Percentiles rank a stretch among this genome's conserved stretches.
These are phyloP conservation scores for Marchantia polymorpha DNA, from an alignment of 225 moss, liverwort and hornwort genomes.

Conservation along the genomic window DNA sequence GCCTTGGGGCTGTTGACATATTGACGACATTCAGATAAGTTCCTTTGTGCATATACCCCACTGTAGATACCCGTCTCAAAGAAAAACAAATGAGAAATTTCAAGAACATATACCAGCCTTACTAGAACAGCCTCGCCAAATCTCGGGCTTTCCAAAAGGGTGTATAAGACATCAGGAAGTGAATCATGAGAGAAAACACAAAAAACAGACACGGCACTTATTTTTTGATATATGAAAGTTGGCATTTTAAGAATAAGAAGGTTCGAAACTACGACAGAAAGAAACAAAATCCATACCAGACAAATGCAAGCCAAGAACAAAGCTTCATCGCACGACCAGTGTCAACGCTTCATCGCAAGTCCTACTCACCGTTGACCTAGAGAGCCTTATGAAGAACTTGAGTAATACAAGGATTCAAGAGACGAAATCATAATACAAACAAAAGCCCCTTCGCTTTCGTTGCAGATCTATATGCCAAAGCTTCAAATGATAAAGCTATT, in stretches of 20 bases:
- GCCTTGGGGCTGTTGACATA: no score
- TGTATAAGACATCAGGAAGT: neutral
- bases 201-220: neutral
- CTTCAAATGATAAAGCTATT: constrained; percentile 14
- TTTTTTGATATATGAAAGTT: neutral
- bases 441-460: constrained; percentile 22
- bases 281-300: neutral
- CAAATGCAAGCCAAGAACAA: neutral
- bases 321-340: neutral
- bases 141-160: no score
- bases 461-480: constrained; percentile 19
- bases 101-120: no score
- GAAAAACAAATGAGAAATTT: no score
- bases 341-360: neutral
- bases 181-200: neutral
- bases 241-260: neutral
- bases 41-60: no score
- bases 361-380: neutral
- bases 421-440: constrained; percentile 20
- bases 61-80: no score
- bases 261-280: neutral
- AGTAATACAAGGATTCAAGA: constrained; percentile 12
- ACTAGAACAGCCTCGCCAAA: no score
- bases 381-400: neutral
- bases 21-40: no score